Evolutionary conservation across 495 filamentous ascomycete species (phyloP).

Genomic region (Penicillium alfredii): DNA sequence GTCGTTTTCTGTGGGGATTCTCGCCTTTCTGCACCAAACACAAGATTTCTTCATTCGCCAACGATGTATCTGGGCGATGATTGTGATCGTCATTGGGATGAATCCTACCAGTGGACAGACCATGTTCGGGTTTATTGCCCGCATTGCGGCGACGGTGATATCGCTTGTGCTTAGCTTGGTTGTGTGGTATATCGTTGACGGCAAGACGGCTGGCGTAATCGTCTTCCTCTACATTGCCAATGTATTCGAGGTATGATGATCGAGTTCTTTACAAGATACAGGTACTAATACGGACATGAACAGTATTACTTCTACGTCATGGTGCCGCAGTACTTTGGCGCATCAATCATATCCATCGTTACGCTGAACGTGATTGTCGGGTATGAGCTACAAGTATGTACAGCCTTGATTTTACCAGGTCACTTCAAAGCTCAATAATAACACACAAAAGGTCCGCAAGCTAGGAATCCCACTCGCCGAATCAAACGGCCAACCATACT

Average conservation of each 20-base stretch:
- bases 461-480: constrained; percentile 52
- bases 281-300: not conserved
- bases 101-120: constrained; percentile 55
- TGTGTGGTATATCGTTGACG: constrained; percentile 71
- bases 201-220: constrained; percentile 54
- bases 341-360: constrained; percentile 57
- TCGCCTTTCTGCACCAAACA: constrained; percentile 60
- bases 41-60: constrained; percentile 63
- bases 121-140: constrained; percentile 61
- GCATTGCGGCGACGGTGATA: constrained; percentile 55
- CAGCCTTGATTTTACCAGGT: not conserved
- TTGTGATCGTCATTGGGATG: constrained; percentile 64
- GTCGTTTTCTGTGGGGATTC: constrained; percentile 61
- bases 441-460: constrained; percentile 47
- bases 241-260: constrained; percentile 46
- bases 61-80: constrained; percentile 71
- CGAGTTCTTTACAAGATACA: not conserved
- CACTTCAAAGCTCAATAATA: constrained; percentile 1
- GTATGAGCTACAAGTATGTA: constrained; percentile 62
- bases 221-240: constrained; percentile 63
- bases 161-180: constrained; percentile 56
- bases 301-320: constrained; percentile 62
- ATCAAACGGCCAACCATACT: constrained; percentile 61
- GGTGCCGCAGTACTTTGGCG: constrained; percentile 51
- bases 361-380: constrained; percentile 65